Conservation (phyloP, 2,329 filamentous ascomycete species). For the Hypoxylon sp. region DNA sequence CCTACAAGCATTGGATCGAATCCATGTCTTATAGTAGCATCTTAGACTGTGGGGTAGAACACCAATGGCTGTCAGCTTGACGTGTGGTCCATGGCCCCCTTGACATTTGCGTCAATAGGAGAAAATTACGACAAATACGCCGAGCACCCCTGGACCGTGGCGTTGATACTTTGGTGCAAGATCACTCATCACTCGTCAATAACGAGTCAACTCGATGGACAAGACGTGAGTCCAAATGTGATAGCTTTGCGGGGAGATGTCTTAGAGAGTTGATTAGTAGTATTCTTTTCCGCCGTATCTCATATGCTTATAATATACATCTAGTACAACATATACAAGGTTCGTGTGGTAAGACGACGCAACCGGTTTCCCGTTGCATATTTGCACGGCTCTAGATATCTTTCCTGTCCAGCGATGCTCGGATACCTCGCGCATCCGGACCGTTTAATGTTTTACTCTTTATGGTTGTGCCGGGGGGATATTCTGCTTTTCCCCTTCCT, state of each 20-base stretch:
- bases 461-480: conserved; percentile 33
- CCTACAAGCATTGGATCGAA: conserved; percentile 12
- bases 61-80: conserved; percentile 5
- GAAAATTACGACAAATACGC: conserved; percentile 17
- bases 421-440: not conserved
- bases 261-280: conserved; percentile 28
- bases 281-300: conserved; percentile 36
- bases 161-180: not conserved
- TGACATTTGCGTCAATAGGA: conserved; percentile 15
- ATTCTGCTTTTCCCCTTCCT: conserved; percentile 35
- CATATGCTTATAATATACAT: conserved; percentile 36
- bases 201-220: conserved; percentile 7
- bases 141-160: conserved; percentile 8
- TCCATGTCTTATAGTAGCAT: conserved; percentile 16
- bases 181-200: not conserved
- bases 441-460: not conserved
- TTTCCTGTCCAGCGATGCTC: conserved; percentile 1
- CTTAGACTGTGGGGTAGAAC: conserved; percentile 30
- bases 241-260: not conserved
- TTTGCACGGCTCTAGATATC: conserved; percentile 4
- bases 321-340: conserved; percentile 31
- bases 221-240: not conserved
- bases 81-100: conserved; percentile 4
- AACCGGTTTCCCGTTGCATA: conserved; percentile 26
- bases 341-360: conserved; percentile 11